Percentiles rank a stretch among this genome's conserved stretches.
phyloP scores from a whole-genome alignment of 768 basidiomycete genomes.

The Gelatoporia subvermispora region DNA sequence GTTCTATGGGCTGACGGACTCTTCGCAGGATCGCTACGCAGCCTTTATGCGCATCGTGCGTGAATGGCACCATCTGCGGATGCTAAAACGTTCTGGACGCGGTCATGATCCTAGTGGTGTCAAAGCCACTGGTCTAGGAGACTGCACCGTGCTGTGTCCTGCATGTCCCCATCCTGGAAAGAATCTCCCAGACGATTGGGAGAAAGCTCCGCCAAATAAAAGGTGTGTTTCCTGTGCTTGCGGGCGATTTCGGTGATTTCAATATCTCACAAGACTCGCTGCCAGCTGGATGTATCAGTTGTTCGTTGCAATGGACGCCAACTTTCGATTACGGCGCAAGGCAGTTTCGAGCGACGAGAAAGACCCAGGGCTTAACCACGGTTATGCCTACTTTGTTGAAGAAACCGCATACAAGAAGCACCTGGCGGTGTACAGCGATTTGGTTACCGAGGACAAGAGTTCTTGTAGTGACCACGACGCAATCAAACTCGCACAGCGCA shows the following conservation, averaged over 20 bases:
- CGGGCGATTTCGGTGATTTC: background rate
- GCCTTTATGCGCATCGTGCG: slow-evolving; percentile 12
- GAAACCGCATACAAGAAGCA: slow-evolving; percentile 14
- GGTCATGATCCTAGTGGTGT: slow-evolving; percentile 17
- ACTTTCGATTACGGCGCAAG: slow-evolving; percentile 23
- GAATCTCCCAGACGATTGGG: slow-evolving; percentile 17
- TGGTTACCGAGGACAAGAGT: slow-evolving; percentile 16
- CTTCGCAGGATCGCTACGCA: slow-evolving; percentile 12
- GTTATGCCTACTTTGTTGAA: slow-evolving; percentile 24
- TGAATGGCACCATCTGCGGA: slow-evolving; percentile 15
- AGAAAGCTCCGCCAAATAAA: slow-evolving; percentile 5
- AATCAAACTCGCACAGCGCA: slow-evolving; percentile 9
- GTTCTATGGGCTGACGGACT: background rate
- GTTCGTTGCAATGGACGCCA: slow-evolving; percentile 24
- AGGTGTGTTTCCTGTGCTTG: slow-evolving; percentile 9
- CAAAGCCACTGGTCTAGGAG: slow-evolving; percentile 4
- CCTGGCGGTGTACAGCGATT: slow-evolving; percentile 3
- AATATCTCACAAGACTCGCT: too few species aligned
- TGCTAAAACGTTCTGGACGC: slow-evolving; percentile 16
- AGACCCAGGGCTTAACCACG: slow-evolving; percentile 21
- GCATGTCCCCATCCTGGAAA: slow-evolving; percentile 19
- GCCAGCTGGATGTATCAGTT: slow-evolving; percentile 22
- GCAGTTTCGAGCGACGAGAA: slow-evolving; percentile 6
- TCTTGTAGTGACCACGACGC: slow-evolving; percentile 14
- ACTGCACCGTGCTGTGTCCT: slow-evolving; percentile 16